Conservation (phyloP, 495 filamentous ascomycete species). For the Daldinia loculata region DNA sequence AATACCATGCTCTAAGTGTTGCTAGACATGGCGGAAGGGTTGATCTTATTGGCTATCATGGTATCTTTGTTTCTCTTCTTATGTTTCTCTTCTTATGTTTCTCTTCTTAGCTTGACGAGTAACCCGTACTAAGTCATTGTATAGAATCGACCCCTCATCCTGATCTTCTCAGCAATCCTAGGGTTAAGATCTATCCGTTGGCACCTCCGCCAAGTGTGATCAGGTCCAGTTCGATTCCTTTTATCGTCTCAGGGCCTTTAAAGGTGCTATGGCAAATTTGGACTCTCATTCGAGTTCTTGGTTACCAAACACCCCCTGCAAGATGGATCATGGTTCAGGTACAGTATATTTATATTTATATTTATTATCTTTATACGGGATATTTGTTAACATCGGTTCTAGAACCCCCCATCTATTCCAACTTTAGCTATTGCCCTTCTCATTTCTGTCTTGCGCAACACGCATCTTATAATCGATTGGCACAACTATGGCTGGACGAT, state of each 20-base stretch:
- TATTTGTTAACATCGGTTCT: slow-evolving; percentile 10
- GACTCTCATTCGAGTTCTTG: slow-evolving; percentile 72
- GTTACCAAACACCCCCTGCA: slow-evolving; percentile 74
- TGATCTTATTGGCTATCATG: slow-evolving; percentile 86
- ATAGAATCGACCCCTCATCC: slow-evolving; percentile 69
- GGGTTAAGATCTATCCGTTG: slow-evolving; percentile 74
- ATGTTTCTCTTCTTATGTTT: background rate
- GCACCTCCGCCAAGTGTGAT: slow-evolving; percentile 67
- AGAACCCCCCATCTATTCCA: slow-evolving; percentile 97
- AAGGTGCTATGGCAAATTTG: slow-evolving; percentile 86
- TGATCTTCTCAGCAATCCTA: slow-evolving; percentile 69
- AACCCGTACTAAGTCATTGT: slow-evolving; percentile 24
- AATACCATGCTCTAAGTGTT: slow-evolving; percentile 95
- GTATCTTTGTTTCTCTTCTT: slow-evolving; percentile 53
- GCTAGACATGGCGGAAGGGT: slow-evolving; percentile 83
- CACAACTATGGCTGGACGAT: slow-evolving; percentile 99
- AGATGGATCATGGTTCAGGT: slow-evolving; percentile 86
- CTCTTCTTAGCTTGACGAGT: background rate
- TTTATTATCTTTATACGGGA: background rate
- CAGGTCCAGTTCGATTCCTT: slow-evolving; percentile 74
- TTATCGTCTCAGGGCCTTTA: slow-evolving; percentile 79
- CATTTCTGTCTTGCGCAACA: slow-evolving; percentile 79
- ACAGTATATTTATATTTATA: background rate
- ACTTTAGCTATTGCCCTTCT: slow-evolving; percentile 78
- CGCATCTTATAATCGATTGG: slow-evolving; percentile 91